Evolutionary conservation across 768 basidiomycete genomes (phyloP).

Genomic region (Lactarius hatsudake): DNA sequence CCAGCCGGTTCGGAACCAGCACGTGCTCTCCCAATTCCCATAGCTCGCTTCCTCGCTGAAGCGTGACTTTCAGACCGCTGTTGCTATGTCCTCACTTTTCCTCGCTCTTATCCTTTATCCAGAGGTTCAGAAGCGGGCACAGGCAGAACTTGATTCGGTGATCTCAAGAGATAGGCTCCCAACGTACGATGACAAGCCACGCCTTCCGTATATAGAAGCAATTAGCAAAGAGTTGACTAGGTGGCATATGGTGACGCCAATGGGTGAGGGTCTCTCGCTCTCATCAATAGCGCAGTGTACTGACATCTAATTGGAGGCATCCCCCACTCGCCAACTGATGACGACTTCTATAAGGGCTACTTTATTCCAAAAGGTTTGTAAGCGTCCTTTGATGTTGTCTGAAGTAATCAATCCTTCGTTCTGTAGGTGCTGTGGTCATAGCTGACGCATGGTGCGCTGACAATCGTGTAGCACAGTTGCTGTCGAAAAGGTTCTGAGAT

Average conservation of each 20-base stretch:
- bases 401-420: background rate
- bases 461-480: background rate
- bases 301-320: conserved; percentile 10
- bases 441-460: conserved; percentile 32
- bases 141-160: conserved; percentile 33
- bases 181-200: background rate
- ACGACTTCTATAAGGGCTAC: conserved; percentile 31
- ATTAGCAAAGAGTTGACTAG: conserved; percentile 28
- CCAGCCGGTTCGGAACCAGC: background rate
- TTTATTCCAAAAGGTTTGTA: conserved; percentile 32
- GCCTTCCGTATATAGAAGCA: conserved; percentile 23
- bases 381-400: too few relatives aligned
- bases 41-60: background rate
- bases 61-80: conserved; percentile 2
- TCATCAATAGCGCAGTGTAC: background rate
- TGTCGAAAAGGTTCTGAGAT: background rate
- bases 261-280: conserved; percentile 11
- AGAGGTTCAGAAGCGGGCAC: conserved; percentile 26
- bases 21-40: background rate
- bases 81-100: conserved; percentile 30
- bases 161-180: background rate
- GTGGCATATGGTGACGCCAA: conserved; percentile 27
- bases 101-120: conserved; percentile 32
- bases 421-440: conserved; percentile 7
- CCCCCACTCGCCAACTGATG: conserved; percentile 27